Base-by-base conservation (phyloP, 768 basidiomycete genomes). In the Paxillus rubicundulus region DNA sequence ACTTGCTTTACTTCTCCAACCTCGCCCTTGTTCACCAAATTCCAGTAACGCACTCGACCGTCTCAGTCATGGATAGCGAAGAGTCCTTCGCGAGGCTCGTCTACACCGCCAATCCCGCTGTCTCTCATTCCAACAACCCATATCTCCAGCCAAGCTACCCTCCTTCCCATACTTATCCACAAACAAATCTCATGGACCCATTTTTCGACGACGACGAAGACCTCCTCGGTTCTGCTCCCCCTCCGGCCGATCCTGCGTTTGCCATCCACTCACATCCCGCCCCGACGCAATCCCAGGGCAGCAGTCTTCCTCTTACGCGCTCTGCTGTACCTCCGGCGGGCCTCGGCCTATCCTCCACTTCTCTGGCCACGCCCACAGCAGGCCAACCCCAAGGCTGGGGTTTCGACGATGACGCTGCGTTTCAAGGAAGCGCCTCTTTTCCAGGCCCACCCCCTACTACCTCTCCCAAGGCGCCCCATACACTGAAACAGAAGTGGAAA, bases 201-300 rank as follows among this genome's bases (percentile, higher is more conserved):
- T 30, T 30, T 68, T 92, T 92, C 68, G 90, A 92, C 66, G 88
- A 87, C 49, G 86, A 88, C 57, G 88, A 90, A 49, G 82, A 85
- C 53, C 56, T 63, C 3, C 42, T 63, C 36, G 56, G 48, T 17
- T n/a, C 52, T 1, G 21, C 41, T 8, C 46, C 20, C 6, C 47
- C 39, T 40, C 61, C 74, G 28, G 81, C 83, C 14, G 85, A 87
- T 69, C 84, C 84, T 17, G 82, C 81, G n/a, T 87, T 87, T 68
- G 81, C 45, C 6, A 54, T 53, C 32, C 49, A 49, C 17, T 18
- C 50, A 41, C 51, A 39, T 43, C 9, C 53, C n/a, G 56, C 58
- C 1, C 63, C 75, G 12, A 73, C 70, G 73, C 75, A 72, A 55
- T 74, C 71, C 9, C 74, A 74, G 53, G 78, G 77, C 45, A 78